phyloP scores from a whole-genome alignment of 805 yeast genomes.

The Saccharomycopsis malanga region DNA sequence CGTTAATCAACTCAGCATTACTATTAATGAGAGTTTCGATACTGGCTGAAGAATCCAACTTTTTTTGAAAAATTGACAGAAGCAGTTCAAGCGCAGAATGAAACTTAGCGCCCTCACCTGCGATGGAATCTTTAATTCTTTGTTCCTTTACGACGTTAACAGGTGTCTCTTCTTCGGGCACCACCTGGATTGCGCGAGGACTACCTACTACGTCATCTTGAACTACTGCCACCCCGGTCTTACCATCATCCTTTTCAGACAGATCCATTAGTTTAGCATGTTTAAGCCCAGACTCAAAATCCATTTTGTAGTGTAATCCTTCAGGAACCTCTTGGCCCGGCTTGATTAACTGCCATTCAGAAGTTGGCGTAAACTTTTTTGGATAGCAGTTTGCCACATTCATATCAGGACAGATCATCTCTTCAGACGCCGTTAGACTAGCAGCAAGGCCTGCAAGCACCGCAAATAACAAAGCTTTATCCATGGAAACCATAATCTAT shows the following conservation, averaged over 20 bases:
- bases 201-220: background rate
- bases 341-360: slow-evolving; percentile 61
- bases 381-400: slow-evolving; percentile 55
- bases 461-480: background rate
- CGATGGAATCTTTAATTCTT: slow-evolving; percentile 2
- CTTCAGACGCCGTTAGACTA: background rate
- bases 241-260: slow-evolving; percentile 21
- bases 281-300: slow-evolving; percentile 60
- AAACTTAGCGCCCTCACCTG: slow-evolving; percentile 10
- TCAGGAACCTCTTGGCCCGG: slow-evolving; percentile 74
- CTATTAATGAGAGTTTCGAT: slow-evolving; percentile 1
- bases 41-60: background rate
- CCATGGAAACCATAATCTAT: background rate
- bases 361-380: slow-evolving; percentile 50
- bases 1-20: slow-evolving; percentile 5
- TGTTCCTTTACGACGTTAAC: slow-evolving; percentile 4
- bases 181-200: slow-evolving; percentile 3
- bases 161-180: background rate
- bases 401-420: slow-evolving; percentile 35
- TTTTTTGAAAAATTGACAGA: background rate
- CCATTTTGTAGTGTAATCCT: slow-evolving; percentile 55
- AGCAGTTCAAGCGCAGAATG: slow-evolving; percentile 1
- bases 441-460: background rate
- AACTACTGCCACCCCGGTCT: slow-evolving; percentile 21
- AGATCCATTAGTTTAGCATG: slow-evolving; percentile 58